phyloP scores from a whole-genome alignment of 1,284 basidiomycete species.

The Blastosporella zonata region DNA sequence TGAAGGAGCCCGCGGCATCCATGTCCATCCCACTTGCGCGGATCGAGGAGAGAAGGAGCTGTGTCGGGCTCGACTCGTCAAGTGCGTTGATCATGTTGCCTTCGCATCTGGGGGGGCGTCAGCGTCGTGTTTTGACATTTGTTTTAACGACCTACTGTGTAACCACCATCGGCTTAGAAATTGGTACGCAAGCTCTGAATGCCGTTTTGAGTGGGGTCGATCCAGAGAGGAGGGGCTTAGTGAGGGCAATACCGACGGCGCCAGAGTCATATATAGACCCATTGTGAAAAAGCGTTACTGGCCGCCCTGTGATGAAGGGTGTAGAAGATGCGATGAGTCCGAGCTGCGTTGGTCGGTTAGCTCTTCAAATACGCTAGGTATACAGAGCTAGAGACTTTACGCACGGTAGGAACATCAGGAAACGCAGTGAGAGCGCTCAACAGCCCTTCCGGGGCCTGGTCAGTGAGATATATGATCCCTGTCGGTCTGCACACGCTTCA shows the following conservation, averaged over 20 bases:
- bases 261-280: conserved; percentile 59
- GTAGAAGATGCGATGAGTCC: conserved; percentile 78
- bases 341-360: conserved; percentile 39
- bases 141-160: conserved; percentile 43
- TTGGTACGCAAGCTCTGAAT: conserved; percentile 52
- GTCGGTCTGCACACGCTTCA: conserved; percentile 17
- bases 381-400: background rate
- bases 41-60: conserved; percentile 64
- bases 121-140: too few relatives aligned
- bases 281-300: conserved; percentile 73
- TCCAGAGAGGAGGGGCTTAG: conserved; percentile 4
- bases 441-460: conserved; percentile 61
- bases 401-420: conserved; percentile 34
- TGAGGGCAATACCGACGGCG: conserved; percentile 71
- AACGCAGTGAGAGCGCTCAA: conserved; percentile 47
- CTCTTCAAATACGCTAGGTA: too few relatives aligned
- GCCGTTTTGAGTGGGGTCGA: conserved; percentile 19
- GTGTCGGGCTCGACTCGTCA: conserved; percentile 66
- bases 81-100: conserved; percentile 77
- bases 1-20: conserved; percentile 33
- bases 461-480: conserved; percentile 61
- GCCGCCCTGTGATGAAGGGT: conserved; percentile 81
- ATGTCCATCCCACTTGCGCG: conserved; percentile 34
- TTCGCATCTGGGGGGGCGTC: too few relatives aligned
- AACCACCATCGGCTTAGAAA: conserved; percentile 55